Evolutionary conservation across 176 grass and related monocot genomes (phyloP).

Genomic region (Dendrocalamus sinicus): DNA sequence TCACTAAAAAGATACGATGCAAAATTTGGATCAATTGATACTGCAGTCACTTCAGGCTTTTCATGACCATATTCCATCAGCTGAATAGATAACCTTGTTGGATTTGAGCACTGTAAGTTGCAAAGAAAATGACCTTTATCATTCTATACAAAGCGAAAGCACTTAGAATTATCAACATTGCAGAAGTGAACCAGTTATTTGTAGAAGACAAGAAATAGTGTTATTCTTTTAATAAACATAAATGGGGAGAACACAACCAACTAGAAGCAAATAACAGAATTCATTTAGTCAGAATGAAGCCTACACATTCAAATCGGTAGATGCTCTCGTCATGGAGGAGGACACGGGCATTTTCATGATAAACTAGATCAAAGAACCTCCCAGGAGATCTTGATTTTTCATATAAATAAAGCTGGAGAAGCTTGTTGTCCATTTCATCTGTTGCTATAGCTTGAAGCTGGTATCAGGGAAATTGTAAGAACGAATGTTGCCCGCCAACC

Average conservation of each 20-base stretch:
- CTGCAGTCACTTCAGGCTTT: slow-evolving; percentile 89
- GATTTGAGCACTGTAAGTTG: slow-evolving; percentile 68
- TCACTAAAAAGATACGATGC: slow-evolving; percentile 69
- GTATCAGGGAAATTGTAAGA: slow-evolving; percentile 22
- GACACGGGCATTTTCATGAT: slow-evolving; percentile 95
- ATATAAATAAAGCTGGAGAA: slow-evolving; percentile 91
- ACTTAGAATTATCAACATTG: not conserved
- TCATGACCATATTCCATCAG: slow-evolving; percentile 96
- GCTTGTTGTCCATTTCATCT: slow-evolving; percentile 99
- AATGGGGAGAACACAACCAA: not conserved
- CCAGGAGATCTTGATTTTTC: slow-evolving; percentile 88
- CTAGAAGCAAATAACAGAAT: not conserved
- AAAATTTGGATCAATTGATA: slow-evolving; percentile 99
- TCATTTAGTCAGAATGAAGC: slow-evolving; percentile 28
- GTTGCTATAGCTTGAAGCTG: slow-evolving; percentile 99
- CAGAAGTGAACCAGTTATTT: not conserved
- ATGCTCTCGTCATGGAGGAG: slow-evolving; percentile 96
- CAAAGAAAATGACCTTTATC: slow-evolving; percentile 40
- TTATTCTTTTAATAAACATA: not conserved
- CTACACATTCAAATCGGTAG: slow-evolving; percentile 94
- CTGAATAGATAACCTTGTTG: slow-evolving; percentile 75
- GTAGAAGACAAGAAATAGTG: not conserved
- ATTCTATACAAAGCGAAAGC: slow-evolving; percentile 15
- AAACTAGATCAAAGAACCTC: slow-evolving; percentile 88
- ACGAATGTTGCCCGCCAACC: slow-evolving; percentile 30